Evolutionary conservation across 2,329 filamentous ascomycete genomes (phyloP).

Genomic region (Chrysoporthe deuterocubensis): DNA sequence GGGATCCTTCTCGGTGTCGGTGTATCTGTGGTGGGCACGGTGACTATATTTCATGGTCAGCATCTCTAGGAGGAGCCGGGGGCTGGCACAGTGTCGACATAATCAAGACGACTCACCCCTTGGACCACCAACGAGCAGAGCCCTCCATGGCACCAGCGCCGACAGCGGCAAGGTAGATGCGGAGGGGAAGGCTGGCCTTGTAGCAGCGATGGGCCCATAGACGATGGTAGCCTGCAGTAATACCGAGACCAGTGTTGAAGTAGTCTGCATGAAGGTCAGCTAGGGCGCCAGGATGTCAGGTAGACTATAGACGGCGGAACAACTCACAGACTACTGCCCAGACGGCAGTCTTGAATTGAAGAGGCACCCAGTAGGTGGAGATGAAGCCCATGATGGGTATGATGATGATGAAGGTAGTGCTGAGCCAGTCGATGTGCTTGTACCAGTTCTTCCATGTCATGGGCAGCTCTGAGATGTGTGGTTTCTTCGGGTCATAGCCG

Average conservation of each 20-base stretch:
- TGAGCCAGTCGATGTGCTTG: constrained; percentile 94
- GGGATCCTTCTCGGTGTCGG: constrained; percentile 89
- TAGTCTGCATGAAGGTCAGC: constrained; percentile 56
- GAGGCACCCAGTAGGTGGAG: constrained; percentile 77
- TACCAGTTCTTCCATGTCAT: constrained; percentile 85
- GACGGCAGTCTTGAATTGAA: constrained; percentile 71
- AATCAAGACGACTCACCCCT: constrained; percentile 50
- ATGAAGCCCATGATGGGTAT: constrained; percentile 76
- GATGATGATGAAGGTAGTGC: constrained; percentile 78
- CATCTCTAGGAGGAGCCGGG: not conserved
- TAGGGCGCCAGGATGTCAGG: not conserved
- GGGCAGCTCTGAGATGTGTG: constrained; percentile 82
- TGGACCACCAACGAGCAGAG: constrained; percentile 87
- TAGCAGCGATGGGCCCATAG: constrained; percentile 87
- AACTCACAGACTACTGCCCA: constrained; percentile 65
- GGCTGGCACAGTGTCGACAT: too few relatives aligned
- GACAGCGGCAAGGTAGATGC: constrained; percentile 80
- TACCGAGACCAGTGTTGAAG: constrained; percentile 81
- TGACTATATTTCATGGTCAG: constrained; percentile 48
- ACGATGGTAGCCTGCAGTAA: constrained; percentile 80
- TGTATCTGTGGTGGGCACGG: constrained; percentile 87
- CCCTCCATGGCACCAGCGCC: constrained; percentile 85
- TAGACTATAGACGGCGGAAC: not conserved
- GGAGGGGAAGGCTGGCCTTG: constrained; percentile 75
- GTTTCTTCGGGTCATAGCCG: constrained; percentile 64